Evolutionary conservation across 805 yeast species (phyloP).

Genomic region (Yarrowia hollandica): DNA sequence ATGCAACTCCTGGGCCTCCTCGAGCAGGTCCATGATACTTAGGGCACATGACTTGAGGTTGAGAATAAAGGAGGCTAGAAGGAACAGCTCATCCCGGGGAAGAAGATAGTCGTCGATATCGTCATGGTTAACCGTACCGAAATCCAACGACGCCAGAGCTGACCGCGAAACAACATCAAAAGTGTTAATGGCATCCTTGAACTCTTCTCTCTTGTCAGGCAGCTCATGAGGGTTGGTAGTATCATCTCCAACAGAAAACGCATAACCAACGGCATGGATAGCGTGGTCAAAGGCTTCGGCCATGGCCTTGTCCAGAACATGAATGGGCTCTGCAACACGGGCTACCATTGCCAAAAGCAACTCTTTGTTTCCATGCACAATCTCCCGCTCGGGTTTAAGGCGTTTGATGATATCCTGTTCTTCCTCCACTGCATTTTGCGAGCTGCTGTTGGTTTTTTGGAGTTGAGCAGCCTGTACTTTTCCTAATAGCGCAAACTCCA

Average conservation of each 20-base stretch:
- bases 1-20: conserved; percentile 1
- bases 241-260: not conserved
- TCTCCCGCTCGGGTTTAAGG: conserved; percentile 41
- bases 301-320: conserved; percentile 15
- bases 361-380: conserved; percentile 43
- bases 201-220: conserved; percentile 15
- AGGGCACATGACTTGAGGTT: conserved; percentile 40
- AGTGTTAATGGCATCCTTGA: conserved; percentile 6
- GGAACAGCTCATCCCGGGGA: conserved; percentile 53
- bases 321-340: not conserved
- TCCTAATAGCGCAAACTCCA: conserved; percentile 46
- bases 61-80: conserved; percentile 52
- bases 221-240: not conserved
- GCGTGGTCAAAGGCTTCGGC: not conserved
- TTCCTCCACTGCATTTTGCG: conserved; percentile 27
- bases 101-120: conserved; percentile 40
- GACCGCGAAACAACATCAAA: conserved; percentile 8
- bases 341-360: conserved; percentile 47
- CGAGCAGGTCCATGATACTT: not conserved
- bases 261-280: not conserved
- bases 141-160: conserved; percentile 11
- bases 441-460: not conserved
- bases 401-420: conserved; percentile 31
- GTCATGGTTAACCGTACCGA: conserved; percentile 2
- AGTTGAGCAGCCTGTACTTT: conserved; percentile 4